Evolutionary conservation across 768 basidiomycete genomes (phyloP).

Genomic region (Cystobasidium tubakii): DNA sequence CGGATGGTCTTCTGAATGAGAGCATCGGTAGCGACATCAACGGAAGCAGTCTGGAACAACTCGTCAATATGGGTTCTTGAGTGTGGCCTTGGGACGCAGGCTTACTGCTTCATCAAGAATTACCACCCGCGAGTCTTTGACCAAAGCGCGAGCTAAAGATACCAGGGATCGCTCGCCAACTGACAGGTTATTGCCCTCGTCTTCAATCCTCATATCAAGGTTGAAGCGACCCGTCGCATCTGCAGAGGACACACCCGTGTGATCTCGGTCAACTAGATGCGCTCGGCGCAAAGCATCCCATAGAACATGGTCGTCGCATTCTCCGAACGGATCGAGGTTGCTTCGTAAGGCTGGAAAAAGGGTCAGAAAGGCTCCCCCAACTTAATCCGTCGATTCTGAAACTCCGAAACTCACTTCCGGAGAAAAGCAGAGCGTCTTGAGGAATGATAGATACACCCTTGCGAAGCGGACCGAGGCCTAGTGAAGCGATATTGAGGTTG

Average conservation of each 20-base stretch:
- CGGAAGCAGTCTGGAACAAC: conserved; percentile 44
- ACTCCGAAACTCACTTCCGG: conserved; percentile 56
- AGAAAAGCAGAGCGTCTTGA: conserved; percentile 54
- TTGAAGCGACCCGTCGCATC: conserved; percentile 59
- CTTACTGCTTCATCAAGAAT: conserved; percentile 73
- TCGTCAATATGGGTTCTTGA: neutral
- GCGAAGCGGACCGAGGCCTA: conserved; percentile 60
- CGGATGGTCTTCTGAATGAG: conserved; percentile 89
- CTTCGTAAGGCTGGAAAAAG: conserved; percentile 56
- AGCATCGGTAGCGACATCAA: conserved; percentile 66
- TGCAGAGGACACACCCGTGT: conserved; percentile 39
- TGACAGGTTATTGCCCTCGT: conserved; percentile 60
- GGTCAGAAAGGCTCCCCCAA: neutral
- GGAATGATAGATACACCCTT: conserved; percentile 46
- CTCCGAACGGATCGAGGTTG: conserved; percentile 83
- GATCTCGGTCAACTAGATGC: conserved; percentile 63
- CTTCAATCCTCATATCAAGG: conserved; percentile 75
- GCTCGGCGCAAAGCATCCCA: conserved; percentile 85
- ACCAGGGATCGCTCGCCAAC: conserved; percentile 66
- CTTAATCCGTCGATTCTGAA: neutral
- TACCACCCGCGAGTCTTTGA: conserved; percentile 75
- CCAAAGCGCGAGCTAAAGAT: conserved; percentile 79
- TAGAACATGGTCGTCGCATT: conserved; percentile 69
- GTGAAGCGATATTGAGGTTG: conserved; percentile 70
- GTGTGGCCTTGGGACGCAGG: conserved; percentile 49